Conservation (phyloP, 164 flowering plant genomes). For the Cinnamomum micranthum region DNA sequence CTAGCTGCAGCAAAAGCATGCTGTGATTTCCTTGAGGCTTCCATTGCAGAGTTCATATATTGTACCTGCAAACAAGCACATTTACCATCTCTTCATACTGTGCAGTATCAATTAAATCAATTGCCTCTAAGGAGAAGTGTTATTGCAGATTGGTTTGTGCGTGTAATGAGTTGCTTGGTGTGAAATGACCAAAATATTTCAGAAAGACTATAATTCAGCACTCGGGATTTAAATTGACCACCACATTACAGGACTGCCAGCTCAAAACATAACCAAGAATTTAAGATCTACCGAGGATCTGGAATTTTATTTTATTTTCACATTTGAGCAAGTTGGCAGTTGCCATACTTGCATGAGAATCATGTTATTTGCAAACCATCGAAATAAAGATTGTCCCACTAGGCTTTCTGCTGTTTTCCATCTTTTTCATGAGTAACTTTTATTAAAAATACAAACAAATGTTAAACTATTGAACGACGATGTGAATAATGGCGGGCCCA, state of each 20-base stretch:
- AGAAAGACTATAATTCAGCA: neutral
- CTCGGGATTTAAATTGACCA: neutral
- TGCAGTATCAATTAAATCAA: neutral
- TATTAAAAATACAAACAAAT: too few species aligned
- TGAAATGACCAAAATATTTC: neutral
- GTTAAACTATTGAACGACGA: too few species aligned
- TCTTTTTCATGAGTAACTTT: too few species aligned
- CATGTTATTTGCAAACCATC: too few species aligned
- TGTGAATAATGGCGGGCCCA: too few species aligned
- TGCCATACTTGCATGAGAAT: too few species aligned
- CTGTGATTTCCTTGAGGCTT: conserved; percentile 61
- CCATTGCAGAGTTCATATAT: conserved; percentile 70
- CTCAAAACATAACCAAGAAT: neutral
- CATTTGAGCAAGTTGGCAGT: too few species aligned
- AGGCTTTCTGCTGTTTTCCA: too few species aligned
- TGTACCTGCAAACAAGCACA: conserved; percentile 48
- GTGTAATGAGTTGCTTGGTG: neutral
- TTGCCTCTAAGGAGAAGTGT: neutral
- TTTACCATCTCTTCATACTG: neutral
- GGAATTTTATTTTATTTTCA: too few species aligned
- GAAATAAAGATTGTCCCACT: too few species aligned
- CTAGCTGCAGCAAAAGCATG: conserved; percentile 56
- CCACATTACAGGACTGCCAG: neutral
- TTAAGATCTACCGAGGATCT: neutral
- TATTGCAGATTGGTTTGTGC: neutral